Conservation (phyloP, 2,329 filamentous ascomycete genomes). For the Clarireedia homoeocarpa region DNA sequence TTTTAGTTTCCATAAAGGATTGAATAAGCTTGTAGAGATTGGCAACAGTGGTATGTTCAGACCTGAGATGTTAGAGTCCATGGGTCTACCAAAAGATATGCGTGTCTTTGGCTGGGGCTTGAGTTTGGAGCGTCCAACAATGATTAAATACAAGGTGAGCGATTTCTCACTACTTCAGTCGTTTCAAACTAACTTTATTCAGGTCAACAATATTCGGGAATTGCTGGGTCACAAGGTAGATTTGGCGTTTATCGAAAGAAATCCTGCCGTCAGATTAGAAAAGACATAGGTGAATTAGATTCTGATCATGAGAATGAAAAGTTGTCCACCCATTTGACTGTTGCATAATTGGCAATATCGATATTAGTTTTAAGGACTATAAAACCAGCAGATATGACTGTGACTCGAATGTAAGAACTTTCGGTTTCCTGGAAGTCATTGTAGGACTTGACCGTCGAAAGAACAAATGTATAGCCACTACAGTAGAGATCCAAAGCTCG, state of each 20-base stretch:
- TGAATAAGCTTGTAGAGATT: constrained; percentile 91
- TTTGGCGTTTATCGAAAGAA: constrained; percentile 82
- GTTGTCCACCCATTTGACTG: not conserved
- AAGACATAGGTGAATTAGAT: constrained; percentile 21
- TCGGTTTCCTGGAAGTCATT: no score
- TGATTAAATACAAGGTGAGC: constrained; percentile 42
- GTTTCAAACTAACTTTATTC: constrained; percentile 10
- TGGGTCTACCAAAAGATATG: constrained; percentile 89
- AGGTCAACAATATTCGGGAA: constrained; percentile 48
- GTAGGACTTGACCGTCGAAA: no score
- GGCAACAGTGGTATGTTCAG: constrained; percentile 99
- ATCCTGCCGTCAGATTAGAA: constrained; percentile 74
- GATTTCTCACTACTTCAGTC: no score
- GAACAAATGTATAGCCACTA: no score
- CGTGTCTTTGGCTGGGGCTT: constrained; percentile 91
- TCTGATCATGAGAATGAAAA: not conserved
- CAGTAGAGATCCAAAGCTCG: not conserved
- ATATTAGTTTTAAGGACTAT: not conserved
- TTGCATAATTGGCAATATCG: no score
- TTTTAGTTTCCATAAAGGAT: constrained; percentile 85
- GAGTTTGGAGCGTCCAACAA: constrained; percentile 86
- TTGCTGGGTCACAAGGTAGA: constrained; percentile 88
- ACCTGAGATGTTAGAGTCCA: constrained; percentile 91
- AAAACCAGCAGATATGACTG: not conserved
- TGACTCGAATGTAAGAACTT: not conserved